phyloP scores from a whole-genome alignment of 306 rosid species.

The Arachis stenosperma region DNA sequence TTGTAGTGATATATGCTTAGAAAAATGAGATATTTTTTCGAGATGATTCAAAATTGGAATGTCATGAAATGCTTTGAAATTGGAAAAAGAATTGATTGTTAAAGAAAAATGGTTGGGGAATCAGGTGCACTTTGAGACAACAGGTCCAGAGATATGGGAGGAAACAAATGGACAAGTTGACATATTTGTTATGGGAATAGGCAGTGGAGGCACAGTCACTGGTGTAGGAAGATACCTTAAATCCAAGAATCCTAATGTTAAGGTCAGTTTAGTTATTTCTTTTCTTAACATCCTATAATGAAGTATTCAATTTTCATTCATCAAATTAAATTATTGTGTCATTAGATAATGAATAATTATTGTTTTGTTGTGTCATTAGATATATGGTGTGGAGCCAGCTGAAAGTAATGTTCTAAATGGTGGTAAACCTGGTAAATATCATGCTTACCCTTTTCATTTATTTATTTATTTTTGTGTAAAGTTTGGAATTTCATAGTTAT shows the following conservation, averaged over 20 bases:
- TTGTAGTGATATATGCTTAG: conserved; percentile 8
- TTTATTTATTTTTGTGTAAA: no score
- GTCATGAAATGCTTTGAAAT: conserved; percentile 14
- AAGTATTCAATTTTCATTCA: conserved; percentile 17
- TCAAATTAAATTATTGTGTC: conserved; percentile 19
- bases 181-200: conserved; percentile 97
- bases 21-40: conserved; percentile 25
- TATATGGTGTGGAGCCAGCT: conserved; percentile 89
- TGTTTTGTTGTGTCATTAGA: conserved; percentile 27
- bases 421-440: conserved; percentile 83
- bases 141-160: conserved; percentile 99
- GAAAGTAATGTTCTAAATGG: conserved; percentile 89
- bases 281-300: conserved; percentile 12
- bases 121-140: conserved; percentile 94
- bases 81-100: conserved; percentile 19
- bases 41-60: neutral
- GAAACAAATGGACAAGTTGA: conserved; percentile 91
- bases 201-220: conserved; percentile 94
- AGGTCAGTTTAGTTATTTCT: conserved; percentile 46
- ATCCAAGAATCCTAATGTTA: conserved; percentile 79
- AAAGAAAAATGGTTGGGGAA: neutral
- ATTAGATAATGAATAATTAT: conserved; percentile 38
- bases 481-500: no score
- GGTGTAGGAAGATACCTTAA: conserved; percentile 97
- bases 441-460: no score